Conservation (phyloP, 768 basidiomycete species). For the Rhizopogon rudus region DNA sequence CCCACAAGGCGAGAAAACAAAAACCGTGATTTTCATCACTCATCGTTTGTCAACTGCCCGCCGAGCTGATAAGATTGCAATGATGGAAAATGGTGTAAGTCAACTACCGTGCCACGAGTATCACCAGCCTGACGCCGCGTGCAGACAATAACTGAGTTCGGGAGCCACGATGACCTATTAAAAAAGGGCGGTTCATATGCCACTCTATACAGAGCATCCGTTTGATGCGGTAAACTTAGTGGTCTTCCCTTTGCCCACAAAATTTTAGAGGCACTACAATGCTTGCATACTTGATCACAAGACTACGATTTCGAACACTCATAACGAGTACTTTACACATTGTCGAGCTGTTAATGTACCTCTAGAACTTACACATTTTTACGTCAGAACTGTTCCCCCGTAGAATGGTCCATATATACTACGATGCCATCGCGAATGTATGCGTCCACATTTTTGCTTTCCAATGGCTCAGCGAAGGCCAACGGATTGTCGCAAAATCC, state of each 20-base stretch:
- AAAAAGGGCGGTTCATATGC: constrained; percentile 59
- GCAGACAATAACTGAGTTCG: constrained; percentile 73
- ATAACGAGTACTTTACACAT: constrained; percentile 13
- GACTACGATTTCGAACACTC: constrained; percentile 2
- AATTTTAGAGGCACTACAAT: constrained; percentile 12
- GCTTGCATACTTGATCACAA: constrained; percentile 14
- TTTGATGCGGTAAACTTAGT: constrained; percentile 30
- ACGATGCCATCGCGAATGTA: constrained; percentile 59
- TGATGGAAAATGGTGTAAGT: constrained; percentile 73
- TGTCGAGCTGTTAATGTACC: constrained; percentile 13
- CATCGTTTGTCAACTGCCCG: constrained; percentile 79
- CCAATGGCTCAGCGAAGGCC: constrained; percentile 31
- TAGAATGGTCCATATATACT: constrained; percentile 60
- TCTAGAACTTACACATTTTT: constrained; percentile 20
- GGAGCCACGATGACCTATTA: constrained; percentile 66
- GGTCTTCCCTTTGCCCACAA: background rate
- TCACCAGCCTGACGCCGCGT: constrained; percentile 13
- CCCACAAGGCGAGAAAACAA: constrained; percentile 49
- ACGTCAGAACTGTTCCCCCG: constrained; percentile 36
- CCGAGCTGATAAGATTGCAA: constrained; percentile 80
- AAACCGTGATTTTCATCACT: constrained; percentile 80
- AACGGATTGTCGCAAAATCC: constrained; percentile 71
- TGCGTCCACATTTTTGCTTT: constrained; percentile 60
- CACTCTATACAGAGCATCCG: constrained; percentile 62
- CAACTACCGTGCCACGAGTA: constrained; percentile 7